Conservation (phyloP, 257 asterid genomes). For the Solanum rostratum region DNA sequence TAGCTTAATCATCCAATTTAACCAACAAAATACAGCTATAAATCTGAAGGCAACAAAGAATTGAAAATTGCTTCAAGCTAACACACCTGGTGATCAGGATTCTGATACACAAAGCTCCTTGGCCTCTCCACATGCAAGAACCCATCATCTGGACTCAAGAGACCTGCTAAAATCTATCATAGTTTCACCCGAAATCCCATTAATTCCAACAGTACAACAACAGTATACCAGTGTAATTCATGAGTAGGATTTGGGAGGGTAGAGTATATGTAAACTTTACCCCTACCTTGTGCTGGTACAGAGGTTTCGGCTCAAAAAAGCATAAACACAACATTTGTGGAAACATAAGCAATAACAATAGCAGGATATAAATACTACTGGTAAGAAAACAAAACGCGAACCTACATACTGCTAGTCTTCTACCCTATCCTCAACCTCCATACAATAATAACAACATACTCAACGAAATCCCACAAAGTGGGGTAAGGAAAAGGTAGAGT, state of each 20-base stretch:
- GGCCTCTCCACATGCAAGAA: slow-evolving; percentile 60
- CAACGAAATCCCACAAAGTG: too few species aligned
- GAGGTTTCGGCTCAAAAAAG: background rate
- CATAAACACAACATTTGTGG: background rate
- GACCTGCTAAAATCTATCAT: slow-evolving; percentile 79
- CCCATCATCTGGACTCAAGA: slow-evolving; percentile 66
- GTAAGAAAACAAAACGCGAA: too few species aligned
- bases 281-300: background rate
- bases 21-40: background rate
- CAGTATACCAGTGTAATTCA: background rate
- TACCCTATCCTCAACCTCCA: background rate
- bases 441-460: too few species aligned
- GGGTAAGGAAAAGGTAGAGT: too few species aligned
- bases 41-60: background rate
- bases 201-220: background rate
- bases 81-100: slow-evolving; percentile 91
- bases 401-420: background rate
- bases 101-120: slow-evolving; percentile 88
- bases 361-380: background rate
- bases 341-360: background rate
- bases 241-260: background rate
- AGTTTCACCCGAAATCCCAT: background rate
- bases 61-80: background rate
- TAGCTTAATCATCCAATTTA: background rate
- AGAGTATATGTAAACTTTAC: background rate